phyloP scores from a whole-genome alignment of 2,329 filamentous ascomycete genomes.

The Thyridium curvatum region DNA sequence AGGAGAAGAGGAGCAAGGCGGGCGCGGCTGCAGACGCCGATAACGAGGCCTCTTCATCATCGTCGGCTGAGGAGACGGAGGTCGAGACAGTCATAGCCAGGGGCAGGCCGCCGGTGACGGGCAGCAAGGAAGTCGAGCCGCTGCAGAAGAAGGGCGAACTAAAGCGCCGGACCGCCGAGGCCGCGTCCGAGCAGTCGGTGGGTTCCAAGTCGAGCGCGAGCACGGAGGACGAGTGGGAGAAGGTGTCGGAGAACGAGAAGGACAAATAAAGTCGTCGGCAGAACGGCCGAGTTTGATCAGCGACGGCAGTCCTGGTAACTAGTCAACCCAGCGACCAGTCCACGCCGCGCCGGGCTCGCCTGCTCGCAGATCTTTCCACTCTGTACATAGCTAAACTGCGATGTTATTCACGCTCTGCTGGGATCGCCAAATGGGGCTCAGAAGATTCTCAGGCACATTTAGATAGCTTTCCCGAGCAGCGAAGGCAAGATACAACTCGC shows the following conservation, averaged over 20 bases:
- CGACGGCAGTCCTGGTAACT: too few species aligned
- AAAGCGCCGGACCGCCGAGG: constrained; percentile 35
- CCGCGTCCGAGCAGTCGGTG: constrained; percentile 21
- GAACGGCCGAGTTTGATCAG: not conserved
- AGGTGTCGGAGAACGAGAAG: constrained; percentile 70
- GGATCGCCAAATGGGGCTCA: too few species aligned
- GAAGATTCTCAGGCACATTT: too few species aligned
- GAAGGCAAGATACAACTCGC: too few species aligned
- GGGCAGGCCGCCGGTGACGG: constrained; percentile 11
- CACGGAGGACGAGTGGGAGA: constrained; percentile 97
- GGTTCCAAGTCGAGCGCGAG: constrained; percentile 55
- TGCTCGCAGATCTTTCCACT: too few species aligned
- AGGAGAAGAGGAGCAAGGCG: constrained; percentile 30
- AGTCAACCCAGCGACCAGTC: too few species aligned
- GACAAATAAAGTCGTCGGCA: constrained; percentile 33
- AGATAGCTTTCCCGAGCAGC: too few species aligned
- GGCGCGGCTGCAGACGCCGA: constrained; percentile 15
- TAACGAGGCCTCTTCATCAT: constrained; percentile 28
- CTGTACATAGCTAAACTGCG: too few species aligned
- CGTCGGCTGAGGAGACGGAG: constrained; percentile 22
- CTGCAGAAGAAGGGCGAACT: constrained; percentile 36
- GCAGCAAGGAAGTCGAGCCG: constrained; percentile 33
- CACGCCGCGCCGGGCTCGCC: too few species aligned
- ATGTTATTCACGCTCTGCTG: too few species aligned
- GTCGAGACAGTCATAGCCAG: constrained; percentile 21